A percentile compares a stretch with the other conserved stretches of the same genome.
Conservation (phyloP, 371 early-diverging fungal species). For the Mycotypha africana region DNA sequence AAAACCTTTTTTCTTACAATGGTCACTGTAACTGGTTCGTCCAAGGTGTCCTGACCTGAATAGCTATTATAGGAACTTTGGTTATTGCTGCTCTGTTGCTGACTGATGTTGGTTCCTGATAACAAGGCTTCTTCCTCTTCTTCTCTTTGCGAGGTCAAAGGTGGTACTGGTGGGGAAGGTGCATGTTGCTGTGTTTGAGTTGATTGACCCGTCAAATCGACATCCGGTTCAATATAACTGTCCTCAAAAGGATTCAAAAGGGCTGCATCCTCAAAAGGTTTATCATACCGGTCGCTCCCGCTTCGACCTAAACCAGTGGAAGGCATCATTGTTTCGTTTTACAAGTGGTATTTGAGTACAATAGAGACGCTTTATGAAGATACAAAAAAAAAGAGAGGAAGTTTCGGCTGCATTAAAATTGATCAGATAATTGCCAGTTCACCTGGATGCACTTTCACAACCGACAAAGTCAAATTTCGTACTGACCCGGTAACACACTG, state of each 20-base stretch:
- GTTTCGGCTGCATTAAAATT: no score
- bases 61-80: conserved; percentile 1
- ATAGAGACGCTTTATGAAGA: no score
- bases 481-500: no score
- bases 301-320: conserved; percentile 61
- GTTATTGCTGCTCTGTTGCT: background rate
- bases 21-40: conserved; percentile 85
- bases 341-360: no score
- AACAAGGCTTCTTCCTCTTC: background rate
- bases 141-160: conserved; percentile 9
- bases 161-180: conserved; percentile 13
- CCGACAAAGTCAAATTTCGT: no score
- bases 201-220: conserved; percentile 32
- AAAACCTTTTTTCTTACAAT: conserved; percentile 64
- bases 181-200: conserved; percentile 17
- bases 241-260: conserved; percentile 15
- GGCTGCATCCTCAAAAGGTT: conserved; percentile 20
- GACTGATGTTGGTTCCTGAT: conserved; percentile 1
- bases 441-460: no score
- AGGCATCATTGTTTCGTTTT: no score
- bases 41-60: conserved; percentile 67
- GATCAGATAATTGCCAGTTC: no score
- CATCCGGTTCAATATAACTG: conserved; percentile 20
- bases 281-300: conserved; percentile 17
- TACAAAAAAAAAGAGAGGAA: no score